These are phyloP conservation scores for Dendrobium huoshanense DNA, from an alignment of 106 monocot species.

Conservation along the genomic window DNA sequence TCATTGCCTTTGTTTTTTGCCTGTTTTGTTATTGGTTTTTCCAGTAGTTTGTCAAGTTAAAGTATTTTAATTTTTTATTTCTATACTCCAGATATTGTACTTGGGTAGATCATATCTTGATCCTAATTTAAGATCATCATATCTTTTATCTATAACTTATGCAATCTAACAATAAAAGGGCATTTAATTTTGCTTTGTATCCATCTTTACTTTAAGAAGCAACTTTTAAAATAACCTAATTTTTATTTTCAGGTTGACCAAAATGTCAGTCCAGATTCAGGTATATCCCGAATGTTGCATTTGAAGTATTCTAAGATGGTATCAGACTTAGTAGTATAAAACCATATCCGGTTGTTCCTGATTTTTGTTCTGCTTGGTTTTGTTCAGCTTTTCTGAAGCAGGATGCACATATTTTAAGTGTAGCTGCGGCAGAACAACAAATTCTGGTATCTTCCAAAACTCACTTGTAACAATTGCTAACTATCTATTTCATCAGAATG, in stretches of 20 bases:
- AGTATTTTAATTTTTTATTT: neutral
- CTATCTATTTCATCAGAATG: neutral
- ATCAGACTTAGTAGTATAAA: neutral
- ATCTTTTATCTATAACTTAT: neutral
- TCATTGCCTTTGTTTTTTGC: neutral
- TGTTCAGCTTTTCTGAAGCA: conserved; percentile 55
- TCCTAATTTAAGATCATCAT: neutral
- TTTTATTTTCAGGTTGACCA: conserved; percentile 48
- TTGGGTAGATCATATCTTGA: neutral
- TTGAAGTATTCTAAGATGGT: neutral
- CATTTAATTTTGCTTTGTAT: neutral
- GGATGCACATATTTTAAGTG: conserved; percentile 38
- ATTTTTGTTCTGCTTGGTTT: neutral
- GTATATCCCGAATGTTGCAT: conserved; percentile 25
- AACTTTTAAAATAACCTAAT: neutral
- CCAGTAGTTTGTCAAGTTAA: neutral
- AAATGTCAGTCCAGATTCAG: conserved; percentile 38
- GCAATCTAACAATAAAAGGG: neutral
- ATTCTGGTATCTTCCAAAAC: conserved; percentile 58
- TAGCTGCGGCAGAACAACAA: conserved; percentile 83
- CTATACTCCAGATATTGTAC: neutral
- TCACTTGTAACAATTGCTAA: neutral
- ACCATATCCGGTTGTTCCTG: neutral
- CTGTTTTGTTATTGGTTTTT: neutral
- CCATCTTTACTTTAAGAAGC: neutral